A percentile compares a stretch with the other conserved stretches of the same genome.
Evolutionary conservation across 2,329 filamentous ascomycete species (phyloP).

Genomic region (Claviceps arundinis): DNA sequence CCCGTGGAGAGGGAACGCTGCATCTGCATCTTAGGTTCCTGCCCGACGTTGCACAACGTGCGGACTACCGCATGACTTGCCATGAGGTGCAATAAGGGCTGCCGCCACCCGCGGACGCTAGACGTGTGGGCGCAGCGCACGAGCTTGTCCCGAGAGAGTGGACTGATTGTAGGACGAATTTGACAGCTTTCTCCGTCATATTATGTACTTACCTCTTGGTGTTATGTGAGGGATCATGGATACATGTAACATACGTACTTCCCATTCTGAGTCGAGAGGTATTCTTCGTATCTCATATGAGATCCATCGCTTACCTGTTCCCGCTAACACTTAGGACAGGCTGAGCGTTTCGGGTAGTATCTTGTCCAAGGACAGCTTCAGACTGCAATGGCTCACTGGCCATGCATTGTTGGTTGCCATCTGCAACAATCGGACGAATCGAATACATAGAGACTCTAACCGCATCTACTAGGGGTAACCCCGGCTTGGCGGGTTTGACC

Average conservation of each 20-base stretch:
- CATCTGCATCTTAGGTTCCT: constrained; percentile 5
- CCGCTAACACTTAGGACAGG: neutral
- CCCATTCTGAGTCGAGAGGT: neutral
- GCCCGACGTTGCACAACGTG: constrained; percentile 9
- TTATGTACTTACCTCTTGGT: neutral
- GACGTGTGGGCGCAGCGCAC: constrained; percentile 3
- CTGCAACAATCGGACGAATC: neutral
- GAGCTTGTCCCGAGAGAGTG: constrained; percentile 8
- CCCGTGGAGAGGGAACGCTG: constrained; percentile 5
- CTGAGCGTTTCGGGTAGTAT: neutral
- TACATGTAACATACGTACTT: neutral
- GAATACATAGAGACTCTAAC: neutral
- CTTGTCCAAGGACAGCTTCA: neutral
- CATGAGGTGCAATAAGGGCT: neutral
- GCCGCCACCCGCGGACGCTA: neutral
- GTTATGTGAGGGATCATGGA: neutral
- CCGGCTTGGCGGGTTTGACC: neutral
- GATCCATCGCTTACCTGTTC: neutral
- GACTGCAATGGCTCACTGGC: neutral
- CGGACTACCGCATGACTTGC: neutral
- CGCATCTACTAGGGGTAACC: neutral
- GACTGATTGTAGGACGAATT: constrained; percentile 1
- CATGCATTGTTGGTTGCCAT: neutral
- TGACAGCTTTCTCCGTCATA: neutral
- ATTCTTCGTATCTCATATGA: neutral